Base-by-base conservation (phyloP, 352 stramenopile species). In the Phytophthora quininea region DNA sequence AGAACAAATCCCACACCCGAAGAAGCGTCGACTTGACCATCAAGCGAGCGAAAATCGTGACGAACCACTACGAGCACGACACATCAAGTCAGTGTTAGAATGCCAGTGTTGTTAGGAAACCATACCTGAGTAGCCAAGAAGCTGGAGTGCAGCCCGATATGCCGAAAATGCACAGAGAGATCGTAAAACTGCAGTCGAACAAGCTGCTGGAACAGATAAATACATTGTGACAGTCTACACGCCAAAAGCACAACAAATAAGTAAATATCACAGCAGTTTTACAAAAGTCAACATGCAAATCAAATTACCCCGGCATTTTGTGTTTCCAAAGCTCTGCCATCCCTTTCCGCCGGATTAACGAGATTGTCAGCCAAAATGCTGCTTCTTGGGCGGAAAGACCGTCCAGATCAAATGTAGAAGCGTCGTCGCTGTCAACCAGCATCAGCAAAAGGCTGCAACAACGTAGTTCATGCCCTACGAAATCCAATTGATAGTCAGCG, bases 401-500 rank as follows among this genome's bases (percentile, higher is more conserved):
- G 32, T 68, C 33, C 1, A 72, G 19, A 55, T 70, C 38, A 27
- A 62, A 35, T 12, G 48, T 19, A 8, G 56, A 12, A 46, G 24
- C 3, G 11, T 64, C 30, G 46, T 62, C 35, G n/a, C 48, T 27
- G 15, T 72, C 65, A 50, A 74, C 80, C 43, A 87, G 65, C 19
- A 85, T 54, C 27, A 92, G 62, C 42, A 96, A 2, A 92, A 54
- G 9, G 74, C 69, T 29, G 83, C 88, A 0, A 84, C 86, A 27
- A 94, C 84, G 67, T 93, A 96, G 67, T 94, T 96, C 88, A 96
- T 96, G 4, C 88, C 88, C 84, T 93, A 37, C 19, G 1, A 45
- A 59, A 12, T 49, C 43, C 5, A n/a, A 62, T 53, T 5, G 15
- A 19, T 30, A 58, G 5, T 43, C 32, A 24, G 19, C 29, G n/a